Evolutionary conservation across 345 rosid species (phyloP).

Genomic region (Acer campestre): DNA sequence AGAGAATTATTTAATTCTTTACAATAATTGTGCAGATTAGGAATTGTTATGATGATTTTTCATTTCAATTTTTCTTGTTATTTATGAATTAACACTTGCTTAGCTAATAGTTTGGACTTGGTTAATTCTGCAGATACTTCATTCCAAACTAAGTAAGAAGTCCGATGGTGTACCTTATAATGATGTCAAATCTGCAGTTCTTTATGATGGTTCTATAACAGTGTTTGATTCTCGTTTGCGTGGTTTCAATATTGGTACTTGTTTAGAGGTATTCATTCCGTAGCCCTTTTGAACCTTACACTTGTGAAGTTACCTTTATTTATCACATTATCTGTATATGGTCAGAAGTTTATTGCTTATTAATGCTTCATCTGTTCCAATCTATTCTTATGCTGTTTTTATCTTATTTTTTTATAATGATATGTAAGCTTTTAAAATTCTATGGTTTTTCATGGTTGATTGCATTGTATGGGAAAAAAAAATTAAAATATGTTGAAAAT

Average conservation of each 20-base stretch:
- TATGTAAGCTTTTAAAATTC: neutral
- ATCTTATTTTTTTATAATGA: neutral
- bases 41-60: slow-evolving; percentile 1
- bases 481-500: neutral
- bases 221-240: slow-evolving; percentile 68
- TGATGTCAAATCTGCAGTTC: slow-evolving; percentile 61
- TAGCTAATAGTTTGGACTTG: slow-evolving; percentile 6
- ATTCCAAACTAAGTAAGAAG: slow-evolving; percentile 60
- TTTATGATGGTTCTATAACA: slow-evolving; percentile 86
- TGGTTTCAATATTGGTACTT: slow-evolving; percentile 80
- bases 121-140: slow-evolving; percentile 66
- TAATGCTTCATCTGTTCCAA: neutral
- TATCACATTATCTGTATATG: too few relatives aligned
- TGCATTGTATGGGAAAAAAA: neutral
- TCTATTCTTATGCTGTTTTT: neutral
- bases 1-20: neutral
- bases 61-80: slow-evolving; percentile 3
- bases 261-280: slow-evolving; percentile 71
- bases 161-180: slow-evolving; percentile 30
- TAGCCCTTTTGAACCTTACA: slow-evolving; percentile 9
- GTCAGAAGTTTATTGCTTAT: neutral
- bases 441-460: neutral
- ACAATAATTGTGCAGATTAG: neutral
- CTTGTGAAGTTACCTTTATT: neutral
- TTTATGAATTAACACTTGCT: neutral